These are phyloP conservation scores for Theobroma grandiflorum DNA, from an alignment of 441 rosid genomes.

Conservation along the genomic window DNA sequence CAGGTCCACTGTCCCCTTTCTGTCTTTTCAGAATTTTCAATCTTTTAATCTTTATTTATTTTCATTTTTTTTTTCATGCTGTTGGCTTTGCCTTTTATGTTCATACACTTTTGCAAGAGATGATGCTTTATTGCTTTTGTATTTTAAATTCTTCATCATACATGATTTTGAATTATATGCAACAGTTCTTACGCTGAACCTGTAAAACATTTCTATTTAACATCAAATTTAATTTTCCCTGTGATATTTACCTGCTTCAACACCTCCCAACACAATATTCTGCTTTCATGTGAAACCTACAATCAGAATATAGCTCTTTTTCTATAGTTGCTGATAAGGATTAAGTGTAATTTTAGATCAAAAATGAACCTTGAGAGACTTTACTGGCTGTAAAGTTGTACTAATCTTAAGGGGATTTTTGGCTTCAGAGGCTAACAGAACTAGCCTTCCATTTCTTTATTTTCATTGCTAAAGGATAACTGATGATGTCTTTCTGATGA, in stretches of 20 bases:
- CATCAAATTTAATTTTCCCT: neutral
- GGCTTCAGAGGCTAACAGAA: neutral
- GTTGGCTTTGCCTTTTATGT: neutral
- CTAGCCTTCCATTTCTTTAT: neutral
- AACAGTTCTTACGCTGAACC: neutral
- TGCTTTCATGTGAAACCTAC: neutral
- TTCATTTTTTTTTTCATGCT: neutral
- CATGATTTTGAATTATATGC: neutral
- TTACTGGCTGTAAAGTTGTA: neutral
- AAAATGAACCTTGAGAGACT: neutral
- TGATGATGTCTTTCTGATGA: neutral
- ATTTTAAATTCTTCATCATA: neutral
- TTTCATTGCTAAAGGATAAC: neutral
- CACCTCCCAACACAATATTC: neutral
- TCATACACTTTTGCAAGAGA: neutral
- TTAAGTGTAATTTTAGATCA: neutral
- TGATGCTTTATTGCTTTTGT: neutral
- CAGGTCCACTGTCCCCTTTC: constrained; percentile 51
- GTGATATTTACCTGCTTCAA: neutral
- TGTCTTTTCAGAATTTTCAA: neutral
- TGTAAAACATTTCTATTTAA: neutral
- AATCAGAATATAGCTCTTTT: constrained; percentile 3
- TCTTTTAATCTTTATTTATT: neutral
- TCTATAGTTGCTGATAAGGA: neutral
- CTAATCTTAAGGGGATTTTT: neutral